These are phyloP conservation scores for Miscanthus sacchariflorus DNA, from an alignment of 202 grass and related monocot genomes.

Conservation along the genomic window DNA sequence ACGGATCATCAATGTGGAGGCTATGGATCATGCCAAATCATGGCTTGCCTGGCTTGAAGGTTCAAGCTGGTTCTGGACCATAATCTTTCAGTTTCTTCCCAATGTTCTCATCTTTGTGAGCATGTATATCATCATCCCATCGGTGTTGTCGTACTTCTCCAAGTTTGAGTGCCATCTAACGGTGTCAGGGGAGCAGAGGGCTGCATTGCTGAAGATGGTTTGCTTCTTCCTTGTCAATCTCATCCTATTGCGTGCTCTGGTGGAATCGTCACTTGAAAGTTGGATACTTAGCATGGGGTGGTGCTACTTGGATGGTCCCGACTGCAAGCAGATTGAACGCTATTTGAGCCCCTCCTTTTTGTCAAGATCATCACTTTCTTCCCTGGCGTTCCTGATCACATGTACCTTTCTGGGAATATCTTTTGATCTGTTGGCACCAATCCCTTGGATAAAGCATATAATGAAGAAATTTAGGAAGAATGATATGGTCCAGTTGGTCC, in stretches of 20 bases:
- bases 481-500: constrained; percentile 97
- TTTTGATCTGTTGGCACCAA: constrained; percentile 92
- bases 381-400: constrained; percentile 94
- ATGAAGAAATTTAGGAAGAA: constrained; percentile 98
- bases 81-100: constrained; percentile 93
- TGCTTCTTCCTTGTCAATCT: constrained; percentile 99
- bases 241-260: constrained; percentile 80
- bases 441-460: constrained; percentile 97
- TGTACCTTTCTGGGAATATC: constrained; percentile 97
- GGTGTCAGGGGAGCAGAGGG: constrained; percentile 89
- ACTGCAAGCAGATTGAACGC: constrained; percentile 92
- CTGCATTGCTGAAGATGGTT: constrained; percentile 98
- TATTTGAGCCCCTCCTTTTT: constrained; percentile 96
- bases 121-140: constrained; percentile 99
- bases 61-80: constrained; percentile 95
- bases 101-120: constrained; percentile 96
- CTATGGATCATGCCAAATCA: constrained; percentile 91
- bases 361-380: constrained; percentile 93
- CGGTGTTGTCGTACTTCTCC: constrained; percentile 86
- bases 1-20: constrained; percentile 92
- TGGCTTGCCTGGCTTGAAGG: constrained; percentile 93
- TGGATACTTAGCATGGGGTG: constrained; percentile 88
- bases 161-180: constrained; percentile 99
- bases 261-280: constrained; percentile 94
- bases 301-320: constrained; percentile 83